Evolutionary conservation across 768 basidiomycete genomes (phyloP).

Genomic region (Tubosaeta brunneosetosa): DNA sequence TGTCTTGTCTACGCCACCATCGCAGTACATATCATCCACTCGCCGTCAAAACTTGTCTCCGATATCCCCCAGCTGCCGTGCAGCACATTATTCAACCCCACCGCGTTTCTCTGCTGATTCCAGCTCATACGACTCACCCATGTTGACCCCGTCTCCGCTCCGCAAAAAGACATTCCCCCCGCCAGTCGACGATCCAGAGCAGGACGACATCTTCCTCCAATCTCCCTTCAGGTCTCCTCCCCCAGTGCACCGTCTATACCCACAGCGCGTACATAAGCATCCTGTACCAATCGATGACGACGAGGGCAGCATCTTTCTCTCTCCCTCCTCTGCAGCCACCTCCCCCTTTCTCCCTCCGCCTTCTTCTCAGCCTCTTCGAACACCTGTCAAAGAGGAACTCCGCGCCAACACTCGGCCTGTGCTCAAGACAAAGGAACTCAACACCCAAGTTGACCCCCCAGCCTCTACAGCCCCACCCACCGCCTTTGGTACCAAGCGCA

Average conservation of each 20-base stretch:
- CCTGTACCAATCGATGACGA: constrained; percentile 44
- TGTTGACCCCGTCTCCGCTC: constrained; percentile 64
- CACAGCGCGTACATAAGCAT: constrained; percentile 37
- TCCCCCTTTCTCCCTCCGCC: constrained; percentile 43
- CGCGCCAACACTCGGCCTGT: constrained; percentile 38
- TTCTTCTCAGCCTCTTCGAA: constrained; percentile 49
- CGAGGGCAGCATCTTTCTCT: constrained; percentile 55
- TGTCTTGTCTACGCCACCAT: constrained; percentile 27
- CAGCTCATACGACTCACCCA: constrained; percentile 45
- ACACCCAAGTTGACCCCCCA: constrained; percentile 11
- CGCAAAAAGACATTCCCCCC: constrained; percentile 39
- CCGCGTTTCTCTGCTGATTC: constrained; percentile 23
- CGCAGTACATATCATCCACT: constrained; percentile 32
- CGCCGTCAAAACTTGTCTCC: constrained; percentile 26
- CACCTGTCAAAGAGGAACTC: constrained; percentile 53
- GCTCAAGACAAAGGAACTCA: constrained; percentile 34
- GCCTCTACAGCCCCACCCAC: constrained; percentile 23
- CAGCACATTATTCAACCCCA: constrained; percentile 33
- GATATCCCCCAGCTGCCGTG: constrained; percentile 31
- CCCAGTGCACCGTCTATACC: constrained; percentile 39
- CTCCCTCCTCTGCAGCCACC: constrained; percentile 38
- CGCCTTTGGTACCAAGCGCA: constrained; percentile 61
- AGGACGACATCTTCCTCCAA: constrained; percentile 51
- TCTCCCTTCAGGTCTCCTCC: constrained; percentile 48
- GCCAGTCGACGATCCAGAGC: constrained; percentile 27